phyloP scores from a whole-genome alignment of 805 yeast species.

The Candida taoyuanica region DNA sequence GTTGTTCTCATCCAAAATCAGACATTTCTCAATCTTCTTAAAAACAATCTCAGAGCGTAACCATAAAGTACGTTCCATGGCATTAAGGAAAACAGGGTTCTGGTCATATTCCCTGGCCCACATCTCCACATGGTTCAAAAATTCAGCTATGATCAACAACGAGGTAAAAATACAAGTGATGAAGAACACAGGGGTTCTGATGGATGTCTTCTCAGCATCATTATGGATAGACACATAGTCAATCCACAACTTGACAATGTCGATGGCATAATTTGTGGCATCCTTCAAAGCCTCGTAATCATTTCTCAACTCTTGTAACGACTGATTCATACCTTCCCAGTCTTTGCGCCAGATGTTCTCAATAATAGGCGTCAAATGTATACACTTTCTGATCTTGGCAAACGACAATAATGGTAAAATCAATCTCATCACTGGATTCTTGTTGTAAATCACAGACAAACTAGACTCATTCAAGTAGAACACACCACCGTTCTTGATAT shows the following conservation, averaged over 20 bases:
- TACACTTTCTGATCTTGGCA: constrained; percentile 61
- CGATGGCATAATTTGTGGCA: constrained; percentile 52
- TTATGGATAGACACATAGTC: constrained; percentile 61
- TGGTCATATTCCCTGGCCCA: constrained; percentile 38
- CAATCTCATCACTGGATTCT: constrained; percentile 54
- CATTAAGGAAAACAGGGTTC: constrained; percentile 30
- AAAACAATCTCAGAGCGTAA: constrained; percentile 55
- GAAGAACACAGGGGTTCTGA: constrained; percentile 73
- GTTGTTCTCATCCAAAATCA: constrained; percentile 49
- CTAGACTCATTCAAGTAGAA: constrained; percentile 48
- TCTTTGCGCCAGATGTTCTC: constrained; percentile 58
- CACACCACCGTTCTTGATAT: constrained; percentile 58
- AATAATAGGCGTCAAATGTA: constrained; percentile 58
- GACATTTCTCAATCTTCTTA: constrained; percentile 53
- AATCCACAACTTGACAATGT: constrained; percentile 64
- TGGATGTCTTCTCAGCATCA: constrained; percentile 61
- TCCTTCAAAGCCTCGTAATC: constrained; percentile 65
- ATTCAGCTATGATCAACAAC: constrained; percentile 58
- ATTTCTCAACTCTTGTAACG: constrained; percentile 40
- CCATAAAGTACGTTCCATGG: constrained; percentile 60
- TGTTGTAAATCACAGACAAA: constrained; percentile 38
- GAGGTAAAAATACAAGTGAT: constrained; percentile 66
- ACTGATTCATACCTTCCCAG: constrained; percentile 61
- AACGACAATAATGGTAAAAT: constrained; percentile 62
- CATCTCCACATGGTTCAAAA: constrained; percentile 50